These are phyloP conservation scores for Agaricus blazei DNA, from an alignment of 768 basidiomycete species.

Conservation along the genomic window DNA sequence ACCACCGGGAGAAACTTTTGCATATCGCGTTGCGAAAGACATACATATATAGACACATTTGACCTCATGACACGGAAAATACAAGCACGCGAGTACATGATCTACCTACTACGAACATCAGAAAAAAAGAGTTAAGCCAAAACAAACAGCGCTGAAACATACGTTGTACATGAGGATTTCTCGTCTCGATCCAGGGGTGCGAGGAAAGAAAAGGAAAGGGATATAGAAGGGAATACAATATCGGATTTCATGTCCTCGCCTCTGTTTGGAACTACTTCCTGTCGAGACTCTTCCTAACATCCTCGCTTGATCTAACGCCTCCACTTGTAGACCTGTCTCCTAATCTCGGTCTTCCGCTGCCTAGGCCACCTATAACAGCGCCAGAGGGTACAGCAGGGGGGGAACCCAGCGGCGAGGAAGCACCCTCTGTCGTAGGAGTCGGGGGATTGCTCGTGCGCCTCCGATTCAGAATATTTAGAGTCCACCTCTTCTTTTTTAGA, in stretches of 20 bases:
- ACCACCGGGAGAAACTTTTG: too few species aligned
- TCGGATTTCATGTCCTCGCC: not conserved
- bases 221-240: too few species aligned
- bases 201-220: too few species aligned
- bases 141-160: too few species aligned
- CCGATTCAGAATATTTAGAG: not conserved
- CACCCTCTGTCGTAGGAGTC: constrained; percentile 3
- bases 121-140: too few species aligned
- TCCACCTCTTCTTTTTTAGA: constrained; percentile 11
- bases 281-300: not conserved
- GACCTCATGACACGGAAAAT: too few species aligned
- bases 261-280: not conserved
- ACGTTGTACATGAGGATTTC: too few species aligned
- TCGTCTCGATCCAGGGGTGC: too few species aligned
- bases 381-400: constrained; percentile 6
- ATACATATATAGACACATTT: not conserved
- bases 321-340: not conserved
- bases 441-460: constrained; percentile 4
- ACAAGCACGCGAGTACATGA: too few species aligned
- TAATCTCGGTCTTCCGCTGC: constrained; percentile 10
- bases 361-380: constrained; percentile 1
- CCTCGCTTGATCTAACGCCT: not conserved
- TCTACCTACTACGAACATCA: too few species aligned
- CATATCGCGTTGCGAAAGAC: too few species aligned
- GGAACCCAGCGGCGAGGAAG: not conserved